Evolutionary conservation across 176 grass and related monocot genomes (phyloP).

Genomic region (Avena eriantha): DNA sequence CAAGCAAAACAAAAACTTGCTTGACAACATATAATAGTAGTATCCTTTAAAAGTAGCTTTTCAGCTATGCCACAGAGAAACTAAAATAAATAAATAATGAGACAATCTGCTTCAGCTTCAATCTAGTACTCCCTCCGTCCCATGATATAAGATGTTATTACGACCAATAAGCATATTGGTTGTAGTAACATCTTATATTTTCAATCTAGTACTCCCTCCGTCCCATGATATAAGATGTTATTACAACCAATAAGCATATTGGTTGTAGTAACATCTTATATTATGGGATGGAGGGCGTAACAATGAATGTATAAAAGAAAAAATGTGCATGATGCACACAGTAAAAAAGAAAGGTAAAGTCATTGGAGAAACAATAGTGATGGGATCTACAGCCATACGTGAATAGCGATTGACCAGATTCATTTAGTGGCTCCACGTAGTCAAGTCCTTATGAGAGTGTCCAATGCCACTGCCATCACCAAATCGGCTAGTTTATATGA

Average conservation of each 20-base stretch:
- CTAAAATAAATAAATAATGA: neutral
- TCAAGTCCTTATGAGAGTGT: slow-evolving; percentile 7
- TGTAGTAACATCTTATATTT: too few species aligned
- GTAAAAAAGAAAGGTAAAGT: neutral
- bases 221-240: too few species aligned
- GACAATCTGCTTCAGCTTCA: slow-evolving; percentile 4
- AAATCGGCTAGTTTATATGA: neutral
- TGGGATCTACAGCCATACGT: neutral
- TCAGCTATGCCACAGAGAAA: slow-evolving; percentile 3
- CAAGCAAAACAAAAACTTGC: slow-evolving; percentile 18
- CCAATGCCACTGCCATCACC: neutral
- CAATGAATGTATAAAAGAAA: neutral
- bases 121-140: slow-evolving; percentile 8
- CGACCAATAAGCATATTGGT: too few species aligned
- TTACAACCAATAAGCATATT: too few species aligned
- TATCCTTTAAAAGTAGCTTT: slow-evolving; percentile 17
- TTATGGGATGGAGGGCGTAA: too few species aligned
- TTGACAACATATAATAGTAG: slow-evolving; percentile 16
- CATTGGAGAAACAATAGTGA: neutral
- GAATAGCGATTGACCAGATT: neutral
- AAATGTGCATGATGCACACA: neutral
- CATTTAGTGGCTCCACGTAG: slow-evolving; percentile 12
- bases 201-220: neutral
- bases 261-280: too few species aligned
- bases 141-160: too few species aligned